Percentiles rank a stretch among this genome's conserved stretches.
Evolutionary conservation across 768 basidiomycete species (phyloP).

Genomic region (Mycena indigotica): DNA sequence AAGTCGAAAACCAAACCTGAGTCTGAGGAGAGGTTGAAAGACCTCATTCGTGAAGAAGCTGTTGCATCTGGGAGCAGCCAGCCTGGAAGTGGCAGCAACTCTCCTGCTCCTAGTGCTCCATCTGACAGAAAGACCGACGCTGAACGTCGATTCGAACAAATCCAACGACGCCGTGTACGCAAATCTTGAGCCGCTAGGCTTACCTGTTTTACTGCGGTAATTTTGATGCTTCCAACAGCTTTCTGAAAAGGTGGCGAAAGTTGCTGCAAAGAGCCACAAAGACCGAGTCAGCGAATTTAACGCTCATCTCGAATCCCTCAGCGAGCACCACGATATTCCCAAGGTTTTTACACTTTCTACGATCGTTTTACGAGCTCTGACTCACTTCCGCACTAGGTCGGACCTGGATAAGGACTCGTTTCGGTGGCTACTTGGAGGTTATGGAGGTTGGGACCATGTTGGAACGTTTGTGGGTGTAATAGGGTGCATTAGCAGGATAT

Average conservation of each 20-base stretch:
- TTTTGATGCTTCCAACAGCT: constrained; percentile 47
- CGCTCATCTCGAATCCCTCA: constrained; percentile 77
- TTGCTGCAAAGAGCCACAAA: constrained; percentile 88
- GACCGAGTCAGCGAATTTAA: constrained; percentile 93
- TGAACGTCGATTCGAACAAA: constrained; percentile 85
- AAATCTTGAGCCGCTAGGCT: constrained; percentile 1
- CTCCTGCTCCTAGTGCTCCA: constrained; percentile 56
- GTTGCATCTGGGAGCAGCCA: constrained; percentile 40
- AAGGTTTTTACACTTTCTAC: constrained; percentile 57
- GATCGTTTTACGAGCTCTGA: constrained; percentile 9
- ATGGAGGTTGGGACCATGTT: constrained; percentile 9
- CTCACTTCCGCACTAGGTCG: constrained; percentile 55
- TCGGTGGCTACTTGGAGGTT: constrained; percentile 11
- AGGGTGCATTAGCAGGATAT: background rate
- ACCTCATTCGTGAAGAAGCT: constrained; percentile 50
- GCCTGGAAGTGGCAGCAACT: constrained; percentile 59
- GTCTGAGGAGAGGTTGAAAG: constrained; percentile 52
- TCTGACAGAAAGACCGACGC: constrained; percentile 79
- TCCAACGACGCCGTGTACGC: constrained; percentile 77
- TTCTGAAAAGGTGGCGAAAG: constrained; percentile 68
- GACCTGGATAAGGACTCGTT: constrained; percentile 69
- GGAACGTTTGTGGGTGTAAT: background rate
- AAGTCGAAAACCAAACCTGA: constrained; percentile 67
- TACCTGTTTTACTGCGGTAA: constrained; percentile 13
- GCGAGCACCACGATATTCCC: constrained; percentile 94